Evolutionary conservation across 805 yeast species (phyloP).

Genomic region (Naumovozyma castellii): DNA sequence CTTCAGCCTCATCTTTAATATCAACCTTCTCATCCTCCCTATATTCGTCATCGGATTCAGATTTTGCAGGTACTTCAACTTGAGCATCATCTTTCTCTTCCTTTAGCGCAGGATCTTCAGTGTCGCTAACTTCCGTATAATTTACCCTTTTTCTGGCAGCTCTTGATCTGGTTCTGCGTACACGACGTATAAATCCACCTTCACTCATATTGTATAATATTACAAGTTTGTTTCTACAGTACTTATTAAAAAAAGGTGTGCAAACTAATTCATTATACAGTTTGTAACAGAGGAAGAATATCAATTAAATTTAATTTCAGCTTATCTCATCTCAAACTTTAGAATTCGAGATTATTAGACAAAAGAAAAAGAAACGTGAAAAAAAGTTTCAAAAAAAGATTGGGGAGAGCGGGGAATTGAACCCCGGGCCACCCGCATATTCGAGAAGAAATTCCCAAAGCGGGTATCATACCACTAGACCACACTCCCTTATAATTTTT

Average conservation of each 20-base stretch:
- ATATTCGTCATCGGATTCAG: slow-evolving; percentile 8
- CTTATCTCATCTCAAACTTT: too few species aligned
- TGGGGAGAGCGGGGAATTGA: neutral
- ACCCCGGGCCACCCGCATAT: neutral
- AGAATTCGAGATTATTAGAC: too few species aligned
- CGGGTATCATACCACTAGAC: neutral
- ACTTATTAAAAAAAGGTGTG: too few species aligned
- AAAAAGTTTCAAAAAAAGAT: slow-evolving; percentile 1
- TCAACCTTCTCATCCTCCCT: slow-evolving; percentile 22
- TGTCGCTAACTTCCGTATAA: slow-evolving; percentile 29
- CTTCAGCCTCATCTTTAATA: slow-evolving; percentile 18
- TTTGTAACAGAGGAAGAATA: neutral
- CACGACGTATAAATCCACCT: slow-evolving; percentile 25
- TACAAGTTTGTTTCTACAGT: neutral
- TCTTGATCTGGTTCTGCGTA: slow-evolving; percentile 22
- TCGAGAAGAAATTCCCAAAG: neutral
- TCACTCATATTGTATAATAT: slow-evolving; percentile 10
- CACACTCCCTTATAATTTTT: neutral
- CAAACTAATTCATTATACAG: neutral
- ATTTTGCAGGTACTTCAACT: slow-evolving; percentile 3
- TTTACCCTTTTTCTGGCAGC: slow-evolving; percentile 27
- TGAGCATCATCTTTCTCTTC: slow-evolving; percentile 12
- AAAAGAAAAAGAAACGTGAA: neutral
- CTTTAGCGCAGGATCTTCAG: slow-evolving; percentile 4
- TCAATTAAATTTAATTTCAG: slow-evolving; percentile 1